These are phyloP conservation scores for Penstemon barbatus DNA, from an alignment of 257 asterid genomes.

Conservation along the genomic window DNA sequence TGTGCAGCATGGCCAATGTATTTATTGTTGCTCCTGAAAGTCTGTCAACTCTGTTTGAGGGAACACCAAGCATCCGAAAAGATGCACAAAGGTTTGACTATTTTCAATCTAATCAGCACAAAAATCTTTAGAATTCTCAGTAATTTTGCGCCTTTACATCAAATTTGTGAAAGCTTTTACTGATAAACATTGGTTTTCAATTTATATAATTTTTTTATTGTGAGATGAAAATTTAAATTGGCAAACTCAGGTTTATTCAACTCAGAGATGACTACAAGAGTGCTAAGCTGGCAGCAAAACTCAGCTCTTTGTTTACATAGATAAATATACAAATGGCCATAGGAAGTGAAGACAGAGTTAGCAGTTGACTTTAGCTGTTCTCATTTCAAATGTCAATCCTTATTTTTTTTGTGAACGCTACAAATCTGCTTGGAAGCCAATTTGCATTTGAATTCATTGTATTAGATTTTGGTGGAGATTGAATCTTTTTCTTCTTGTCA, in stretches of 20 bases:
- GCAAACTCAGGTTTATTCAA: constrained; percentile 85
- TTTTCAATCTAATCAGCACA: neutral
- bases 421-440: no score
- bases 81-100: constrained; percentile 84
- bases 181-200: no score
- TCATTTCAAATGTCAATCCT: no score
- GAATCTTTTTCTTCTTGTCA: no score
- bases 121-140: no score
- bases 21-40: constrained; percentile 96
- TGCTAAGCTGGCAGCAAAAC: constrained; percentile 86
- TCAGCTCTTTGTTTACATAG: constrained; percentile 59
- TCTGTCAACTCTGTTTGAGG: constrained; percentile 84
- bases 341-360: no score
- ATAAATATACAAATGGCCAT: neutral
- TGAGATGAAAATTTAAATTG: constrained; percentile 20
- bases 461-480: no score
- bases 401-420: no score
- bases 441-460: no score
- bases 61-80: constrained; percentile 97
- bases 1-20: constrained; percentile 71
- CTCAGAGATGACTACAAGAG: constrained; percentile 97
- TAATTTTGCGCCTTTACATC: no score
- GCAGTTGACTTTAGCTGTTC: no score
- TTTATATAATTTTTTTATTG: neutral
- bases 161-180: no score